Evolutionary conservation across 192 early-diverging fungal genomes (phyloP).

Genomic region (Coemansia sp.): DNA sequence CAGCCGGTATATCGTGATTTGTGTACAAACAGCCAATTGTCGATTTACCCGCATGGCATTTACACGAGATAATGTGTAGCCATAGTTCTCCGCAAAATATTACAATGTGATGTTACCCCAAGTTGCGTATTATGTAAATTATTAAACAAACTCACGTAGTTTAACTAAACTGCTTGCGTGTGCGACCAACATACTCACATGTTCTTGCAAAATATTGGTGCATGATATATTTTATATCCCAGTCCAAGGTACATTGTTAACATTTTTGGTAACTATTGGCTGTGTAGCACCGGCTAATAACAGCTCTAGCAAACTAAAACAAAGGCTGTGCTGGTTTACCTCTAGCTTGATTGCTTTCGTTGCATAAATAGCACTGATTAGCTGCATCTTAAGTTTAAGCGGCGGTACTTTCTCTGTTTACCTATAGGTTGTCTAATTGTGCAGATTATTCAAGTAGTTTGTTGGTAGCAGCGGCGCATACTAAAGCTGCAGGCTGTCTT

Average conservation of each 20-base stretch:
- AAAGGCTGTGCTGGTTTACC: not conserved
- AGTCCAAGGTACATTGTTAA: not conserved
- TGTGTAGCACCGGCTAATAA: not conserved
- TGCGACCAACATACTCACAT: not conserved
- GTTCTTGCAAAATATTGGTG: not conserved
- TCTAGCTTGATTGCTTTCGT: not conserved
- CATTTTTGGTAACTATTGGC: not conserved
- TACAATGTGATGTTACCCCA: constrained; percentile 6
- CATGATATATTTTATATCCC: not conserved
- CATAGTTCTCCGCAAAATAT: not conserved
- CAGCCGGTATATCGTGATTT: not conserved
- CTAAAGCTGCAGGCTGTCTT: not conserved
- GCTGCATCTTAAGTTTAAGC: not conserved
- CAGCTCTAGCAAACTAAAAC: not conserved
- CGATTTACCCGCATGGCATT: not conserved
- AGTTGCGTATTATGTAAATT: not conserved
- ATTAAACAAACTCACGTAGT: not conserved
- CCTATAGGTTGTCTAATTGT: not conserved
- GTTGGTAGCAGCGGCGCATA: not conserved
- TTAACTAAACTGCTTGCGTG: not conserved
- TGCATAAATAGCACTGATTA: not conserved
- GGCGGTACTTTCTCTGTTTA: not conserved
- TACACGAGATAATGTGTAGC: not conserved
- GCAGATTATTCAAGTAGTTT: not conserved
- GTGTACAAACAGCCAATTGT: constrained; percentile 2